Evolutionary conservation across 2,329 filamentous ascomycete genomes (phyloP).

Genomic region (Aspergillus quadrilineatus): DNA sequence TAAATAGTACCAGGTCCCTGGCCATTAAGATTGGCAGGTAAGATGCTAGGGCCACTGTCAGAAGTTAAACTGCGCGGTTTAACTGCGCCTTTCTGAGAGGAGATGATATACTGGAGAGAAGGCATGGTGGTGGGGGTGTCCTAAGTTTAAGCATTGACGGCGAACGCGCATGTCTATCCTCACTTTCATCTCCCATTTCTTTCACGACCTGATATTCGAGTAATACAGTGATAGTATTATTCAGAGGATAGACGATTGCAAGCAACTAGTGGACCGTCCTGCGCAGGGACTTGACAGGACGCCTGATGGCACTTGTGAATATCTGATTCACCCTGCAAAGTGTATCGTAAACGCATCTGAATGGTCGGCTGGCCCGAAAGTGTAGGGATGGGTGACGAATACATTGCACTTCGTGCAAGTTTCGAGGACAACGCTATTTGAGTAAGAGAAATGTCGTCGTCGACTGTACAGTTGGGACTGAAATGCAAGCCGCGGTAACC

Average conservation of each 20-base stretch:
- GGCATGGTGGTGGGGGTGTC: not conserved
- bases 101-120: not conserved
- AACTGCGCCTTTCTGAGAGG: not conserved
- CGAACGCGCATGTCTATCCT: too few relatives aligned
- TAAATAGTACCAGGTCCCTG: not conserved
- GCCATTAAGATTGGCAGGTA: not conserved
- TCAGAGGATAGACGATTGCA: too few relatives aligned
- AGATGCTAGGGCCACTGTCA: not conserved
- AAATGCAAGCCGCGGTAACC: constrained; percentile 5
- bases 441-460: constrained; percentile 1
- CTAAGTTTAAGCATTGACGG: too few relatives aligned
- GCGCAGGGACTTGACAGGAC: too few relatives aligned
- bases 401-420: not conserved
- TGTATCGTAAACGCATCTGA: not conserved
- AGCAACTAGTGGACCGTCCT: too few relatives aligned
- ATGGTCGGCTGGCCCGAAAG: not conserved
- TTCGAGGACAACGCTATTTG: not conserved
- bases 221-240: too few relatives aligned
- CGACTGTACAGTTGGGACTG: not conserved
- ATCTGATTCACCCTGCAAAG: too few relatives aligned
- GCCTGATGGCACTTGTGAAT: too few relatives aligned
- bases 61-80: too few relatives aligned
- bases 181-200: too few relatives aligned
- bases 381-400: not conserved
- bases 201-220: too few relatives aligned